A percentile compares a stretch with the other conserved stretches of the same genome.
Evolutionary conservation across 1,139 yeast genomes (phyloP).

Genomic region (Taiozyma sp.): DNA sequence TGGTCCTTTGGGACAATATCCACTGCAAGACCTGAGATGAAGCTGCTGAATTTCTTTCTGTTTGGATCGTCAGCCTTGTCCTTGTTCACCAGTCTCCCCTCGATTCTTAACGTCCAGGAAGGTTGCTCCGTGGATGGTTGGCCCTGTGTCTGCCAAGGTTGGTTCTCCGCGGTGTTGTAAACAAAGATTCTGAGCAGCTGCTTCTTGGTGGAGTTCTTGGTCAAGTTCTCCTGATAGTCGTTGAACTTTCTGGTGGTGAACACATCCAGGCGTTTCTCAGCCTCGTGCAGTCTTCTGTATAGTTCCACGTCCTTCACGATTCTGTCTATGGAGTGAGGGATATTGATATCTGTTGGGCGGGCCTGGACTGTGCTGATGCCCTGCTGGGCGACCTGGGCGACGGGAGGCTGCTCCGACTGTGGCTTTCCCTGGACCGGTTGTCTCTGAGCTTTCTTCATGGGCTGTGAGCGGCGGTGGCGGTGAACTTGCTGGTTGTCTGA

Average conservation of each 20-base stretch:
- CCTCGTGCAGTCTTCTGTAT: conserved; percentile 65
- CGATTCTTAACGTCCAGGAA: conserved; percentile 82
- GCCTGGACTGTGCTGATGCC: conserved; percentile 16
- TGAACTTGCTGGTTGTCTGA: neutral
- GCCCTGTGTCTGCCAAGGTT: conserved; percentile 76
- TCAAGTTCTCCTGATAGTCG: conserved; percentile 71
- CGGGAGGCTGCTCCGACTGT: neutral
- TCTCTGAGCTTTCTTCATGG: neutral
- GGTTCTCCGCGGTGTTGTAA: conserved; percentile 78
- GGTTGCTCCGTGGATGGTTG: conserved; percentile 36
- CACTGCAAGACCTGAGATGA: conserved; percentile 77
- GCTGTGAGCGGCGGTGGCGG: neutral
- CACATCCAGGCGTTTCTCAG: conserved; percentile 77
- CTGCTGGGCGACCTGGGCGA: conserved; percentile 11
- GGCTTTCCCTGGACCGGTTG: neutral
- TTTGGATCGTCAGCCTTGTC: conserved; percentile 32
- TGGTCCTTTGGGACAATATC: conserved; percentile 48
- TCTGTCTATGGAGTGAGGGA: conserved; percentile 19
- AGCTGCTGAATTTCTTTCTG: conserved; percentile 67
- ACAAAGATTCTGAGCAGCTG: conserved; percentile 70
- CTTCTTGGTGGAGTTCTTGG: conserved; percentile 41
- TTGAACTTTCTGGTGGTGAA: conserved; percentile 75
- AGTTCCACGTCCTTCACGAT: conserved; percentile 69
- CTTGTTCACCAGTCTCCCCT: conserved; percentile 67
- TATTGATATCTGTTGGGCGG: conserved; percentile 24